These are phyloP conservation scores for Aspergillus haitiensis DNA, from an alignment of 495 filamentous ascomycete genomes.

Conservation along the genomic window DNA sequence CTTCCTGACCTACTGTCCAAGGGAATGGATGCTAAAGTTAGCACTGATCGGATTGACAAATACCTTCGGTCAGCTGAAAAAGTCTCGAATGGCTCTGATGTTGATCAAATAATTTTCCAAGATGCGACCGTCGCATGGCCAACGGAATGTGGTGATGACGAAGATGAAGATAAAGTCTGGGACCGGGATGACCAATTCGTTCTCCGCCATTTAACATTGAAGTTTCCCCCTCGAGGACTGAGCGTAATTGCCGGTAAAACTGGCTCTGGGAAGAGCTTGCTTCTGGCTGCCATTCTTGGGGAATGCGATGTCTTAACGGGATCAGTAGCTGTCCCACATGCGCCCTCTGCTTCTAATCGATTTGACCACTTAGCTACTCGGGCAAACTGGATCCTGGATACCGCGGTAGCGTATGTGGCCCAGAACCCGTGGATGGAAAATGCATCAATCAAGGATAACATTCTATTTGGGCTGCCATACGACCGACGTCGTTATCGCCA, in stretches of 20 bases:
- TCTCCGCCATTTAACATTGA: conserved; percentile 59
- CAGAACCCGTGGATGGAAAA: conserved; percentile 85
- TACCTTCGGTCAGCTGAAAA: conserved; percentile 72
- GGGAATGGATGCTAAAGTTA: conserved; percentile 68
- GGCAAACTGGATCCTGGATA: conserved; percentile 69
- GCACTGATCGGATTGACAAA: conserved; percentile 68
- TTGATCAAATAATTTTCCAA: conserved; percentile 61
- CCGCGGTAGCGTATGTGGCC: conserved; percentile 68
- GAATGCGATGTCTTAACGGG: conserved; percentile 54
- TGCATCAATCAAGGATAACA: conserved; percentile 71
- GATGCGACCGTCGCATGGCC: conserved; percentile 77
- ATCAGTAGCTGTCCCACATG: conserved; percentile 45
- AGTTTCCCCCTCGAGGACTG: conserved; percentile 64
- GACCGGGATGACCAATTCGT: conserved; percentile 58
- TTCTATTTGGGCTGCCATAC: conserved; percentile 67
- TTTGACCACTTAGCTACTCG: conserved; percentile 57
- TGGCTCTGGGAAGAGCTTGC: conserved; percentile 61
- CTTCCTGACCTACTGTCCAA: conserved; percentile 74
- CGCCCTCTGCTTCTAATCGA: conserved; percentile 36
- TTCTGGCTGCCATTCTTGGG: conserved; percentile 60
- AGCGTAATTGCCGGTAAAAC: conserved; percentile 57
- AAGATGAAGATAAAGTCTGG: conserved; percentile 33
- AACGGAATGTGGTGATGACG: conserved; percentile 36
- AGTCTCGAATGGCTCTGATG: conserved; percentile 52
- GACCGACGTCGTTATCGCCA: conserved; percentile 63